A percentile compares a stretch with the other conserved stretches of the same genome.
Conservation (phyloP, 805 yeast genomes). For the Torulaspora delbrueckii region DNA sequence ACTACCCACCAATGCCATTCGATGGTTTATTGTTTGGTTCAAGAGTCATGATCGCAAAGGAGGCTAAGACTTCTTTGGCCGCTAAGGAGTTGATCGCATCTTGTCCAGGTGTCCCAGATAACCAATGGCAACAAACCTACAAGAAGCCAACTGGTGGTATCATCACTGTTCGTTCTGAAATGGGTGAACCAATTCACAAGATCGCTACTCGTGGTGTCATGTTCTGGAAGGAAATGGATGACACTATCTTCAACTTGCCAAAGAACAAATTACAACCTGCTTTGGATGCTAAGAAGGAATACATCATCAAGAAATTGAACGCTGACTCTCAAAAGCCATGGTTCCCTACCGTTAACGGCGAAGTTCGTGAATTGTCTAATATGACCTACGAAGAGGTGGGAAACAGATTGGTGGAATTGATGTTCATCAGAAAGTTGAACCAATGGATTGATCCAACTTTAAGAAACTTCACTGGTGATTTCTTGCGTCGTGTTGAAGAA, state of each 20-base stretch:
- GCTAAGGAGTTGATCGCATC: constrained; percentile 90
- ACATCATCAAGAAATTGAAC: constrained; percentile 79
- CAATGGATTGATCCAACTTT: constrained; percentile 87
- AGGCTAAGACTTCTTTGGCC: constrained; percentile 87
- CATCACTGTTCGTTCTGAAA: constrained; percentile 92
- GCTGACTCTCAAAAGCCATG: constrained; percentile 97
- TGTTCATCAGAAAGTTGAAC: constrained; percentile 70
- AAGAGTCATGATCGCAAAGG: constrained; percentile 95
- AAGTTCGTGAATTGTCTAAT: constrained; percentile 85
- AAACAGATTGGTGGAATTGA: constrained; percentile 76
- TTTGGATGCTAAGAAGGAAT: constrained; percentile 74
- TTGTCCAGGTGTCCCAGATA: constrained; percentile 85
- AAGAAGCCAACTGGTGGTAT: constrained; percentile 96
- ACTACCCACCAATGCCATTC: constrained; percentile 98
- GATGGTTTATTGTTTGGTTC: constrained; percentile 97
- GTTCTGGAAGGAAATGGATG: constrained; percentile 97
- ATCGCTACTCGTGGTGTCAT: constrained; percentile 96
- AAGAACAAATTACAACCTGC: constrained; percentile 82
- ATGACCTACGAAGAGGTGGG: constrained; percentile 95
- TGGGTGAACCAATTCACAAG: constrained; percentile 99
- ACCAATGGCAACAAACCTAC: constrained; percentile 90
- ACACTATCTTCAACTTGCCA: constrained; percentile 85
- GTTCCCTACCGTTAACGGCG: constrained; percentile 73
- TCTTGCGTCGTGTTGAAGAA: constrained; percentile 93
- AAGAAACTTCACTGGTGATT: constrained; percentile 81